Evolutionary conservation across 768 basidiomycete genomes (phyloP), one percentile per base, ranked within the genome.

Genomic region (Tricholoma terreum): DNA sequence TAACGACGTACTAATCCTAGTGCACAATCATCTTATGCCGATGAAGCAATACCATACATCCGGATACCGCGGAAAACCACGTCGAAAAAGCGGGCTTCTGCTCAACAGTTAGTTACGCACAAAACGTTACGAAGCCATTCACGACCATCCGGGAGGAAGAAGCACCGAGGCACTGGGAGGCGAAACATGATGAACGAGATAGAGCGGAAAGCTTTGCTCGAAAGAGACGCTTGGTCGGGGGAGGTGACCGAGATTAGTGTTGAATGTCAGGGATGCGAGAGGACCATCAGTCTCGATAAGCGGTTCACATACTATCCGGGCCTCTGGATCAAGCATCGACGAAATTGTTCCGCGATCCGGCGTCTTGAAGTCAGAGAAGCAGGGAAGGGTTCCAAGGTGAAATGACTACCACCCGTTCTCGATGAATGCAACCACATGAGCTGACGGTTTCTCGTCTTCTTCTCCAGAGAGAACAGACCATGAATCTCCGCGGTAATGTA

Each of bases 231-330:
- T 11, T 57, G 56, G 56, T 33, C 49, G 10, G 36, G 24, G 19
- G 19, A 21, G 12, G 38, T 57, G n/a, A 51, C 35, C 14, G 36
- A 50, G 22, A 40, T 38, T 22, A 40, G 19, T n/a, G 72, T 73
- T 3, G 52, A 58, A 3, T 73, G 72, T 42, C 45, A 34, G 9
- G 73, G 65, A 30, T 73, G 73, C 31, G 10, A 50, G 31, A 72
- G 50, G 56, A 60, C 56, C 15, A 75, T 73, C 38, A 71, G 71
- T 43, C 67, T 73, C 12, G 73, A 73, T 46, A 71, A 70, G 53
- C 54, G 72, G 42, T 71, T 67, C 2, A 52, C 58, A 22, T 75
- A 75, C 59, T 75, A 73, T 40, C 71, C 72, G 14, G 72, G 72
- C 6, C 38, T 73, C 7, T 73, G 72, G 72, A 35, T 50, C 50